Base-by-base conservation (phyloP, 192 early-diverging fungal genomes). In the Podila clonocystis region DNA sequence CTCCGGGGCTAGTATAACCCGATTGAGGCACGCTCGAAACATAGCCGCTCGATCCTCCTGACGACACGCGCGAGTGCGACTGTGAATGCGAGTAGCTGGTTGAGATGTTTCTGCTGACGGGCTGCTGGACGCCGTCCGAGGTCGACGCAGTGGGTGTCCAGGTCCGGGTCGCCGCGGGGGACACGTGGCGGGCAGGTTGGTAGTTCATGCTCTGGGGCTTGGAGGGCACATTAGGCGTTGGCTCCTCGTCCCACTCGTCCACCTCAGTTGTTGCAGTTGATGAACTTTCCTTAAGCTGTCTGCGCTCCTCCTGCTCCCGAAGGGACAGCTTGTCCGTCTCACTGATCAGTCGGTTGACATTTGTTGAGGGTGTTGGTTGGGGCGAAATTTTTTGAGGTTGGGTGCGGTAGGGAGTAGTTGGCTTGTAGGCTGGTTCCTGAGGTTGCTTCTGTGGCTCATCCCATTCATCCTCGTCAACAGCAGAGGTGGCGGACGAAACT, bases 191-290 rank as follows among this genome's bases (percentile, higher is more conserved):
- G 11, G 77, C 66, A 2, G 77, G 66, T 33, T 50, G 58, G 36
- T 73, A 80, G 55, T 36, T 80, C 26, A 80, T 0, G 45, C 65
- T 73, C 24, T 73, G 70, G 55, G 77, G 67, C 45, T 34, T 73
- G 0, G 77, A 80, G 30, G 77, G 77, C 36, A 80, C 65, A 12
- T 29, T 80, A 0, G 77, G 77, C 2, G 77, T 80, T 24, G 77
- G 77, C 20, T 80, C 77, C 62, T 72, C 77, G 34, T 80, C 77
- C 77, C 77, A 80, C 34, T 80, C 77, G 29, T 80, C 77, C 6
- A 38, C 34, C 17, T 58, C 33, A 12, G 30, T 49, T 38, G 38
- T 19, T 15, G 50, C 7, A 5, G 41, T 13, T 41, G 28, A 1
- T 50, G 59, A 28, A 17, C n/a, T 55, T 12, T 55, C 74, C 62